Evolutionary conservation across 2,329 filamentous ascomycete genomes (phyloP).

Genomic region (Talaromyces verruculosus): DNA sequence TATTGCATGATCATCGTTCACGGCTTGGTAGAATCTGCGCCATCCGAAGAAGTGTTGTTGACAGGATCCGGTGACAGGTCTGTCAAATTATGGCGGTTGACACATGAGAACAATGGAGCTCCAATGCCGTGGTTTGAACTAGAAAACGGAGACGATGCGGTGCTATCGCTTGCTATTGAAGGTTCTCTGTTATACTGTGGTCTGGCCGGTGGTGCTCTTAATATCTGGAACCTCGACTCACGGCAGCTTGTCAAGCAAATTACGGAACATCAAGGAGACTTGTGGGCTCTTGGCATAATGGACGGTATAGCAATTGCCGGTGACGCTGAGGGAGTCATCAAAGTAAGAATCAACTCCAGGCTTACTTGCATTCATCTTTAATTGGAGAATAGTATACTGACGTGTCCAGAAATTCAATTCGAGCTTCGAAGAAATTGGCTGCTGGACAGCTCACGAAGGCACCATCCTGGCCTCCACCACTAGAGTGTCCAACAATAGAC

Average conservation of each 20-base stretch:
- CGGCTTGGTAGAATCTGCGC: conserved; percentile 67
- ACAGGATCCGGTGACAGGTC: conserved; percentile 92
- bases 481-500: conserved; percentile 66
- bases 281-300: conserved; percentile 82
- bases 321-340: conserved; percentile 81
- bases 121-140: conserved; percentile 69
- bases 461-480: conserved; percentile 83
- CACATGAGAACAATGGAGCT: conserved; percentile 58
- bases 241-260: conserved; percentile 85
- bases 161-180: conserved; percentile 79
- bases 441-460: conserved; percentile 81
- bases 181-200: conserved; percentile 92
- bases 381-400: not conserved
- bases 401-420: conserved; percentile 66
- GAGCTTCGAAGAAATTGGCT: conserved; percentile 75
- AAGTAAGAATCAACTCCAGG: conserved; percentile 53
- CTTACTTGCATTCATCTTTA: not conserved
- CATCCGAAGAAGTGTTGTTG: conserved; percentile 72
- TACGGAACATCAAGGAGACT: conserved; percentile 74
- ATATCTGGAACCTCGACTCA: conserved; percentile 96
- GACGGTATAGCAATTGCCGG: conserved; percentile 84
- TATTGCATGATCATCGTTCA: conserved; percentile 91
- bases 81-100: conserved; percentile 87
- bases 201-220: conserved; percentile 80
- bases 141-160: conserved; percentile 62